Evolutionary conservation across 192 early-diverging fungal genomes (phyloP).

Genomic region (Rhizophagus prolifer): DNA sequence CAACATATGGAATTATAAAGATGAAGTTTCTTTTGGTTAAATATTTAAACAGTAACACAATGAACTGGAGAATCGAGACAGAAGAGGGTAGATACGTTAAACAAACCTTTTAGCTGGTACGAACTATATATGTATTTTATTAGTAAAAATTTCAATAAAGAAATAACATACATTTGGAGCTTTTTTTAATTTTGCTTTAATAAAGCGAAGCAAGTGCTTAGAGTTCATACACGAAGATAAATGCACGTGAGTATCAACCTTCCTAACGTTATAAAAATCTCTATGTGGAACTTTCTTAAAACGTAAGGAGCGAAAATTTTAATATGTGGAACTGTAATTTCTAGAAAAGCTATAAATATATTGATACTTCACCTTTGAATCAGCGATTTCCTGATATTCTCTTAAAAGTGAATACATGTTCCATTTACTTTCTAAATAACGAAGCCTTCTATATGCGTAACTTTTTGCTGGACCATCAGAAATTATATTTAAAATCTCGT

Average conservation of each 20-base stretch:
- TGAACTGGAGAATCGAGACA: too few relatives aligned
- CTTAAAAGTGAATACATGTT: constrained; percentile 89
- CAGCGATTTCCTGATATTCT: constrained; percentile 92
- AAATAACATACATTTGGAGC: constrained; percentile 57
- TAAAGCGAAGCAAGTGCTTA: constrained; percentile 93
- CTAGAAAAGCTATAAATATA: background rate
- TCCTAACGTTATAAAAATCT: constrained; percentile 97
- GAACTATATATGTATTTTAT: too few relatives aligned
- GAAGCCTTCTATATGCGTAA: constrained; percentile 85
- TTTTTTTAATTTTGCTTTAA: constrained; percentile 87
- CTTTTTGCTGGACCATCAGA: constrained; percentile 90
- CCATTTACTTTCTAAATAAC: constrained; percentile 92
- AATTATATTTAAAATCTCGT: constrained; percentile 73
- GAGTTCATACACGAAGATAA: constrained; percentile 94
- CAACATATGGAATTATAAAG: too few relatives aligned
- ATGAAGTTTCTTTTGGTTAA: too few relatives aligned
- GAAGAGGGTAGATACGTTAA: too few relatives aligned
- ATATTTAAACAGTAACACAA: too few relatives aligned
- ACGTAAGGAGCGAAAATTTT: background rate
- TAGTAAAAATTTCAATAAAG: background rate
- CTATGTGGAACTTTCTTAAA: constrained; percentile 78
- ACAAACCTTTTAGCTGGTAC: too few relatives aligned
- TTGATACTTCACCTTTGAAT: constrained; percentile 64
- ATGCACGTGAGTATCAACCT: constrained; percentile 97
- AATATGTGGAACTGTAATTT: background rate